A percentile compares a stretch with the other conserved stretches of the same genome.
Evolutionary conservation across 106 monocot genomes (phyloP).

Genomic region (Acorus calamus): DNA sequence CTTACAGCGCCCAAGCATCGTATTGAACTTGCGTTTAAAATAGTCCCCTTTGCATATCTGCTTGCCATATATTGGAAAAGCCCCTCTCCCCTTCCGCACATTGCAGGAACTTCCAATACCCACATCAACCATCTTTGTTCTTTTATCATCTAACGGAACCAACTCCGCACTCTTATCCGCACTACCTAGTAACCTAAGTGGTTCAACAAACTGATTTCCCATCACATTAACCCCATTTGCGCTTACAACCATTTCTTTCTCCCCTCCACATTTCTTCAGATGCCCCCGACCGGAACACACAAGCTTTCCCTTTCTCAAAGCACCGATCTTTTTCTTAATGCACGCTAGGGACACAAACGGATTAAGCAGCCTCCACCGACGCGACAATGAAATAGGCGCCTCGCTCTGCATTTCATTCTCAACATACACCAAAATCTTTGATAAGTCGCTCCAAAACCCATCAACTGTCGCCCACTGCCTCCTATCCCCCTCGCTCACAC

Average conservation of each 20-base stretch:
- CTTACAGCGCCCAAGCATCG: background rate
- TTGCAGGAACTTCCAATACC: background rate
- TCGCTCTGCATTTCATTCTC: conserved; percentile 16
- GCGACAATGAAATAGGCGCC: conserved; percentile 21
- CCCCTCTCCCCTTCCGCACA: background rate
- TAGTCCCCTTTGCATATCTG: background rate
- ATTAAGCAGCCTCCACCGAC: conserved; percentile 71
- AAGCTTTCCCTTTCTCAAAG: conserved; percentile 35
- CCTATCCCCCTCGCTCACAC: conserved; percentile 16
- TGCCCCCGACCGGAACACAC: conserved; percentile 47
- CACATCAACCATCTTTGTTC: background rate
- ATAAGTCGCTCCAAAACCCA: conserved; percentile 66
- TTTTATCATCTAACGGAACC: too few relatives aligned
- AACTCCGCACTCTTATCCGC: too few relatives aligned
- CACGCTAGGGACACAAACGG: conserved; percentile 69
- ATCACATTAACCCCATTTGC: background rate
- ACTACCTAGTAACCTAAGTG: too few relatives aligned
- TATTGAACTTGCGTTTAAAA: conserved; percentile 4
- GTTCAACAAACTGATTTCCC: too few relatives aligned
- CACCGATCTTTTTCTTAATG: conserved; percentile 58
- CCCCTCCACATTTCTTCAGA: conserved; percentile 21
- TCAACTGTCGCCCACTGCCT: conserved; percentile 60
- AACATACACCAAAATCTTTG: conserved; percentile 32
- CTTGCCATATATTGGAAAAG: background rate
- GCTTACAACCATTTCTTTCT: conserved; percentile 4